Base-by-base conservation (phyloP, 768 basidiomycete species). In the Plicaturopsis crispa region DNA sequence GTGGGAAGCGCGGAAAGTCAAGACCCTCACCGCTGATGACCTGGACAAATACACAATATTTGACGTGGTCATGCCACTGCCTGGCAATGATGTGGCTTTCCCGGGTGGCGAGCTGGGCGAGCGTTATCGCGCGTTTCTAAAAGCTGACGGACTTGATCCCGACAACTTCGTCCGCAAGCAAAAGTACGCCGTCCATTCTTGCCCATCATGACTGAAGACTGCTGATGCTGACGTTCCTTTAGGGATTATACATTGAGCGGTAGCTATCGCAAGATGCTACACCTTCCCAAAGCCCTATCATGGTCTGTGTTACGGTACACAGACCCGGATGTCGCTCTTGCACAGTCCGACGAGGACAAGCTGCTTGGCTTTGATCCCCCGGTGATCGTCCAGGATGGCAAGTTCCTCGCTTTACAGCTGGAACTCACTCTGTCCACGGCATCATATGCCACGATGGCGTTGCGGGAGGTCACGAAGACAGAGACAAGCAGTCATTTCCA, bases 361-460 rank as follows among this genome's bases (percentile, higher is more conserved):
- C 63, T 98, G 24, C 75, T 97, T 36, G 80, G 78, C 6, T 80
- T 89, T 46, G 82, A 90, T 41, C 62, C 80, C 4, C 87, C 90
- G 6, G 68, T 65, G 1, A 55, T 77, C 22, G 69, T 65, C 3
- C 74, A 79, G 38, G 72, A 84, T 33, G 93, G 93, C 18, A 82
- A 77, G 51, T 94, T 94, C 57, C 66, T 80, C 58, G 93, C 94
- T 4, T 63, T 99, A 24, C 92, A 93, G 52, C 77, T 99, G 44
- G 64, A 80, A 26, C 61, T 97, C 38, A 77, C 72, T n/a, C 73
- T 99, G 12, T 90, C 87, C 11, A 89, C 90, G 5, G 86, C 90
- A 1, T 84, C 90, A 4, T 99, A 97, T 60, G 96, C 96, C 2
- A 99, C 96, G 2, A 99, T 99, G 96, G 94, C 93, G 3, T 59